Base-by-base conservation (phyloP, 129 eudicot genomes). In the Tagetes erecta region DNA sequence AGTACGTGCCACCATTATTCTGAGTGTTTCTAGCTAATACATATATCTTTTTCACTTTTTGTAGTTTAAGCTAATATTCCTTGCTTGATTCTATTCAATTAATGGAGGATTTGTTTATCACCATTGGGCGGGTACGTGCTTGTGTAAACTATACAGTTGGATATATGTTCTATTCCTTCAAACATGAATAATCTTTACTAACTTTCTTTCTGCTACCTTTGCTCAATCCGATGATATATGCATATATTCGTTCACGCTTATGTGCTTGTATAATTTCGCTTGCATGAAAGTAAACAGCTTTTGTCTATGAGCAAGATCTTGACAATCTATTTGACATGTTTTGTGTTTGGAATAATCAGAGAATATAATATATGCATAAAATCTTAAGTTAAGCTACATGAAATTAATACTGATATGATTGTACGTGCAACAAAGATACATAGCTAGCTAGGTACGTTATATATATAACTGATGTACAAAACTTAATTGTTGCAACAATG, bases 281-380 rank as follows among this genome's bases (percentile, higher is more conserved):
- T 3, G 4, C 44, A 7, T 58, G 27, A 20, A 20, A 20, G 27
- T 20, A 20, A 20, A 20, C 27, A 20, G 51, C 79, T 64, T 72
- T 49, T 75, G 72, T 10, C 41, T 5, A 6, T n/a, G 53, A 75
- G 35, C 20, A 64, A 75, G 52, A 75, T 50, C 41, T 64, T 75
- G 64, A 6, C 39, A 37, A 35, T 60, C 46, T 45, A 6, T 73
- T 59, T 44, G 69, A 73, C 58, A 44, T 73, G 40, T 59, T 73
- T 59, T 34, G 35, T 44, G 58, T 59, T 59, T 30, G 44, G 46
- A 73, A 36, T 44, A 62, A 36, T 75, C 38, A 40, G 12, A 44
- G 79, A 20, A 20, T 20, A 20, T n/a, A 75, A 75, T 52, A 39
- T 75, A 65, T 75, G 66, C 80, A 20, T 35, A 58, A 65, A n/a